Evolutionary conservation across 208 protist species (phyloP).

Genomic region (Leishmania tropica): DNA sequence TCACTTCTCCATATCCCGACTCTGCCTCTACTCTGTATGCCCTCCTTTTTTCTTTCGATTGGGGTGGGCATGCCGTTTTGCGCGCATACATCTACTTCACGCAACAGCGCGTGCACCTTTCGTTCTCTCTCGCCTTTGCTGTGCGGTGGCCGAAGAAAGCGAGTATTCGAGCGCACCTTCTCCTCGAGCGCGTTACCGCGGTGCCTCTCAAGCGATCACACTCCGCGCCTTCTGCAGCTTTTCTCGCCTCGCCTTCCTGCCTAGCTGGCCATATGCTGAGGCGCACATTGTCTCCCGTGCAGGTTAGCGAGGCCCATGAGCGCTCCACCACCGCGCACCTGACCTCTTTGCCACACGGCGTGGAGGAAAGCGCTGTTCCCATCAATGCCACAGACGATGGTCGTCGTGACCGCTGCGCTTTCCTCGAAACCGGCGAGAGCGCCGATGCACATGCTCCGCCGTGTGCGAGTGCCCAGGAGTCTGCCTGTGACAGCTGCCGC

Average conservation of each 20-base stretch:
- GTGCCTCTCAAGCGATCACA: background rate
- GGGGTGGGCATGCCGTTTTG: background rate
- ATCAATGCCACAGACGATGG: background rate
- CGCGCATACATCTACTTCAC: background rate
- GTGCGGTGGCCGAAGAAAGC: background rate
- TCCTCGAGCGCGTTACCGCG: background rate
- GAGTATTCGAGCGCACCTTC: background rate
- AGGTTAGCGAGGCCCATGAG: background rate
- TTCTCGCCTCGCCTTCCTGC: background rate
- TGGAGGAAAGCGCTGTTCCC: background rate
- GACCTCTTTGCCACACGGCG: background rate
- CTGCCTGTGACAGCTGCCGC: background rate
- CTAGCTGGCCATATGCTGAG: background rate
- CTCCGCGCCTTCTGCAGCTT: background rate
- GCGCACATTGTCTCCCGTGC: background rate
- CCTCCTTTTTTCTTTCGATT: background rate
- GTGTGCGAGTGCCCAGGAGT: background rate
- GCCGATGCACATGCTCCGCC: background rate
- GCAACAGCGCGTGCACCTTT: background rate
- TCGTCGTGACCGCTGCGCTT: background rate
- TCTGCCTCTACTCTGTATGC: background rate
- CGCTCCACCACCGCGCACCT: conserved; percentile 2
- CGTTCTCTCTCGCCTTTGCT: background rate
- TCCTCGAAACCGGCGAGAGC: background rate
- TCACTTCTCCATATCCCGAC: background rate